Evolutionary conservation across 768 basidiomycete genomes (phyloP).

Genomic region (Suillus americanus): DNA sequence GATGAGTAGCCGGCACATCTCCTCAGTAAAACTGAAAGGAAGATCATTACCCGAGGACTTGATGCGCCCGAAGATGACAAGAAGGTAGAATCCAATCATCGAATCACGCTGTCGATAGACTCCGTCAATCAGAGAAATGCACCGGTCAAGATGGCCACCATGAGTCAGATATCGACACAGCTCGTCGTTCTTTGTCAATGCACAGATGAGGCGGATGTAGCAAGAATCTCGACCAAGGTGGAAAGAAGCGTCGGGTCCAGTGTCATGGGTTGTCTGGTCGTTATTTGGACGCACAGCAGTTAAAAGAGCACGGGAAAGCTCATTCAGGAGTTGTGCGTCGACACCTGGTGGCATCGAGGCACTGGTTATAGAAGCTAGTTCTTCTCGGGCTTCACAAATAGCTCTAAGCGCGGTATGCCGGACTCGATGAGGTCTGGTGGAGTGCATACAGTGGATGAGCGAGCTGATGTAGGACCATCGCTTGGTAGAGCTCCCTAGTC

Average conservation of each 20-base stretch:
- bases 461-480: not conserved
- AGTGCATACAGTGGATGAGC: not conserved
- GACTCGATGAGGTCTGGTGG: not conserved
- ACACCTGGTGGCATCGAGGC: not conserved
- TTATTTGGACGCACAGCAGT: not conserved
- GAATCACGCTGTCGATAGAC: rapidly evolving
- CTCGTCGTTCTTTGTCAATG: not conserved
- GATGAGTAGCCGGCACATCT: not conserved
- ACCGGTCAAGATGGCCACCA: not conserved
- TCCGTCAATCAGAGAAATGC: not conserved
- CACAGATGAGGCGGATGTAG: not conserved
- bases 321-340: not conserved
- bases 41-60: not conserved
- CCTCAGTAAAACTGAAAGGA: not conserved
- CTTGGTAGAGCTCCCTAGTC: not conserved
- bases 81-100: not conserved
- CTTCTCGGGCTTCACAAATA: not conserved
- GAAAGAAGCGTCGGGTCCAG: not conserved
- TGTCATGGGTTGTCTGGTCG: not conserved
- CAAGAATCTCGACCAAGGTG: not conserved
- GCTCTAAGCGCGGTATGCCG: not conserved
- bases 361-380: not conserved
- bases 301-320: not conserved
- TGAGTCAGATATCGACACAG: not conserved
- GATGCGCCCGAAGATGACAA: not conserved